Percentiles rank a stretch among this genome's conserved stretches.
These are phyloP conservation scores for Podila clonocystis DNA, from an alignment of 192 early-diverging fungal species.

Conservation along the genomic window DNA sequence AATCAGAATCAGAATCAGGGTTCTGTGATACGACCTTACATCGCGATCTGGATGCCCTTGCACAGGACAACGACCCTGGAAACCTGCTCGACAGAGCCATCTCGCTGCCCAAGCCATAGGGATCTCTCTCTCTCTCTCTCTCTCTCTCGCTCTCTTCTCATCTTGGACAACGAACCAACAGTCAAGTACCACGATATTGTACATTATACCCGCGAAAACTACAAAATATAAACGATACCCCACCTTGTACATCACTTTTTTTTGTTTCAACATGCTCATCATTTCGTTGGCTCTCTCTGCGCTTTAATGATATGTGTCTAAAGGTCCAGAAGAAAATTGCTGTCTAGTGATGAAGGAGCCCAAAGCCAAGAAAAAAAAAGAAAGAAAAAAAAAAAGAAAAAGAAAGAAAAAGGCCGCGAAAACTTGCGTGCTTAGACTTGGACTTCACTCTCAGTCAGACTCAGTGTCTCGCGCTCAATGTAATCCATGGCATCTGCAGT, in stretches of 20 bases:
- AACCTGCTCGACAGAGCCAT: neutral
- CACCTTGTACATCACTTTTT: neutral
- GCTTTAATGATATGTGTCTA: neutral
- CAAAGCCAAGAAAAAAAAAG: neutral
- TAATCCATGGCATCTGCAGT: conserved; percentile 66
- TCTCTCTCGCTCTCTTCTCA: neutral
- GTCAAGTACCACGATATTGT: no score
- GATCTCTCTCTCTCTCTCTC: neutral
- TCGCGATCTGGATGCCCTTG: neutral
- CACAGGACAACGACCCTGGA: neutral
- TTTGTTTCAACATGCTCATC: neutral
- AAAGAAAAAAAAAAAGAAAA: no score
- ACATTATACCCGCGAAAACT: no score
- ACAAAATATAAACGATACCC: neutral
- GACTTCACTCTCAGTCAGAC: conserved; percentile 20
- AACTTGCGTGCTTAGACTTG: conserved; percentile 29
- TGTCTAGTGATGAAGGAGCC: neutral
- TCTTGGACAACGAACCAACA: neutral
- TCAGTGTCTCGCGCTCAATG: conserved; percentile 52
- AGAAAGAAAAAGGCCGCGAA: no score
- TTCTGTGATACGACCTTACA: neutral
- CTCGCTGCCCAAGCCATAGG: neutral
- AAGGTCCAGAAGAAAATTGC: neutral
- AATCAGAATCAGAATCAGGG: neutral
- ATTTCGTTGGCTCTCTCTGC: neutral